phyloP scores from a whole-genome alignment of 768 basidiomycete genomes.

The Boletus speciosus region DNA sequence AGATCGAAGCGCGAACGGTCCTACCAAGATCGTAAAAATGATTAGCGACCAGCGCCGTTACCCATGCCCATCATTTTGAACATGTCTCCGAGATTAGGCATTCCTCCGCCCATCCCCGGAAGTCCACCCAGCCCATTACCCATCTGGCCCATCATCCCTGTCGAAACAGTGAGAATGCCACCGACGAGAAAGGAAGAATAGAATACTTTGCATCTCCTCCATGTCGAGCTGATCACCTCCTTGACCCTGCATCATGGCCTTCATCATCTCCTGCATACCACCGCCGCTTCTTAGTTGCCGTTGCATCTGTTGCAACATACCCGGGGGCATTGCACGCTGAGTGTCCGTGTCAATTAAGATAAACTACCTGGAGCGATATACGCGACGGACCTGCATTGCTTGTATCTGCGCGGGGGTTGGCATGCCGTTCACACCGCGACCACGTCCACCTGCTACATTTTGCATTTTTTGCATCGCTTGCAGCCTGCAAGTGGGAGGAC shows the following conservation, averaged over 20 bases:
- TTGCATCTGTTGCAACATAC: constrained; percentile 93
- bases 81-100: constrained; percentile 74
- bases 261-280: constrained; percentile 98
- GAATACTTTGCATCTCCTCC: constrained; percentile 90
- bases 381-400: constrained; percentile 76
- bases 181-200: constrained; percentile 5
- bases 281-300: constrained; percentile 75
- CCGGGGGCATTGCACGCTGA: constrained; percentile 90
- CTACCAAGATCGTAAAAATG: constrained; percentile 3
- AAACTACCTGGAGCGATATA: neutral
- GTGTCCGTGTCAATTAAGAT: constrained; percentile 3
- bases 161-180: constrained; percentile 7
- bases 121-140: constrained; percentile 59
- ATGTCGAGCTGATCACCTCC: constrained; percentile 88
- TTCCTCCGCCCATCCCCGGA: constrained; percentile 53
- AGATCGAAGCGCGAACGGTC: constrained; percentile 9
- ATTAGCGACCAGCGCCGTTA: constrained; percentile 36
- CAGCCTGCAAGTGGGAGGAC: constrained; percentile 45
- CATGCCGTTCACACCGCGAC: constrained; percentile 83
- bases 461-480: constrained; percentile 94
- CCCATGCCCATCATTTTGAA: constrained; percentile 90
- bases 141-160: constrained; percentile 89
- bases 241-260: constrained; percentile 94
- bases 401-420: constrained; percentile 92
- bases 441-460: constrained; percentile 77